phyloP scores from a whole-genome alignment of 345 rosid genomes.

The Salix suchowensis region DNA sequence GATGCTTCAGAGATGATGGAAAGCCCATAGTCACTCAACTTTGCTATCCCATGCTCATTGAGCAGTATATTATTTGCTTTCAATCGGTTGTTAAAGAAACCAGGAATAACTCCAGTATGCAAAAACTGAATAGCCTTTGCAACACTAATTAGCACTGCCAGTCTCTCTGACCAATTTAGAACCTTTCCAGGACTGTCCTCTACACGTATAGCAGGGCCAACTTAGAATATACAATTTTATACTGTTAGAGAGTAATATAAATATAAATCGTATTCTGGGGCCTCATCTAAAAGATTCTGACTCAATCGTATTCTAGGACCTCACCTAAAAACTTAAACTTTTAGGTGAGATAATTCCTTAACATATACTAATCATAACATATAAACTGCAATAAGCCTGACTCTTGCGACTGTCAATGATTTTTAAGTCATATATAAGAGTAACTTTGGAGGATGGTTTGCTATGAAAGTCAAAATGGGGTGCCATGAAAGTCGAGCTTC shows the following conservation, averaged over 20 bases:
- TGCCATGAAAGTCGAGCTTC: background rate
- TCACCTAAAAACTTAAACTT: too few species aligned
- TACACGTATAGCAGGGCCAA: conserved; percentile 17
- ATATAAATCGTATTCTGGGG: too few species aligned
- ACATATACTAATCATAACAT: background rate
- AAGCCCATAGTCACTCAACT: conserved; percentile 73
- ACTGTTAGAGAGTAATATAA: too few species aligned
- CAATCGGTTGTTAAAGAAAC: conserved; percentile 65
- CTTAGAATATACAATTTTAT: conserved; percentile 8
- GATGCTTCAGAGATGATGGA: conserved; percentile 60
- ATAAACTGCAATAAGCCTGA: background rate
- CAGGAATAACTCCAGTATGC: conserved; percentile 82
- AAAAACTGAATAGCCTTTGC: conserved; percentile 75
- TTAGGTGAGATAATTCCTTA: too few species aligned
- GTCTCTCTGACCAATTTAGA: conserved; percentile 67
- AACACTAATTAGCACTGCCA: conserved; percentile 47
- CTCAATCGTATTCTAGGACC: too few species aligned
- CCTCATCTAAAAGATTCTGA: too few species aligned
- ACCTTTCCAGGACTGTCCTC: conserved; percentile 31
- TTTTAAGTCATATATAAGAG: background rate
- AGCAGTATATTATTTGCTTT: conserved; percentile 64
- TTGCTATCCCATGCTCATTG: conserved; percentile 54
- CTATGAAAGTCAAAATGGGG: background rate
- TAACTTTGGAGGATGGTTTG: background rate
- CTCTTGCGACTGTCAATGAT: background rate